Evolutionary conservation across 1,139 yeast genomes (phyloP).

Genomic region (Saccharomyces hybrid): DNA sequence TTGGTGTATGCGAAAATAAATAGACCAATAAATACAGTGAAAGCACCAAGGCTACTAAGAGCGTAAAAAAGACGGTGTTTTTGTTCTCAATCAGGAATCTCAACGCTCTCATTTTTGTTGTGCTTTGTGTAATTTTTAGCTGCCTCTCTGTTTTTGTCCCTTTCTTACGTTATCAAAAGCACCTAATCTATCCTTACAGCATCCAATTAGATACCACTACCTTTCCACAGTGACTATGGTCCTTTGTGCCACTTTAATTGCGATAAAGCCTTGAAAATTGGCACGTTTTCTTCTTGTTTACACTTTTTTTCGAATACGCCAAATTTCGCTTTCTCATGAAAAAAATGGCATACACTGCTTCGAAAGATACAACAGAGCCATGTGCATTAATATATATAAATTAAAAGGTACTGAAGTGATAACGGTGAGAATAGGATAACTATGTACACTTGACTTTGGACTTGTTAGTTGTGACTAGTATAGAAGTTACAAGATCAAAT

Average conservation of each 20-base stretch:
- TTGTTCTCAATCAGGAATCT: slow-evolving; percentile 6
- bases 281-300: slow-evolving; percentile 1
- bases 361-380: background rate
- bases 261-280: background rate
- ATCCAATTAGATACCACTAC: background rate
- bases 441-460: background rate
- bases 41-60: slow-evolving; percentile 6
- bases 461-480: background rate
- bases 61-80: background rate
- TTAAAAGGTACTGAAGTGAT: background rate
- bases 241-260: background rate
- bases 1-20: slow-evolving; percentile 55
- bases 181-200: background rate
- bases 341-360: background rate
- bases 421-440: background rate
- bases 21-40: slow-evolving; percentile 39
- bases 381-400: background rate
- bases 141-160: background rate
- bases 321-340: background rate
- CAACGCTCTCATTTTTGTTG: slow-evolving; percentile 7
- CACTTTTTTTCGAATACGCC: background rate
- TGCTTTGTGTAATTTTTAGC: background rate
- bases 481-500: background rate
- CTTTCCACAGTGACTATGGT: background rate
- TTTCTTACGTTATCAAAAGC: background rate